Evolutionary conservation across 2,329 filamentous ascomycete species (phyloP).

Genomic region (Microsporum canis): DNA sequence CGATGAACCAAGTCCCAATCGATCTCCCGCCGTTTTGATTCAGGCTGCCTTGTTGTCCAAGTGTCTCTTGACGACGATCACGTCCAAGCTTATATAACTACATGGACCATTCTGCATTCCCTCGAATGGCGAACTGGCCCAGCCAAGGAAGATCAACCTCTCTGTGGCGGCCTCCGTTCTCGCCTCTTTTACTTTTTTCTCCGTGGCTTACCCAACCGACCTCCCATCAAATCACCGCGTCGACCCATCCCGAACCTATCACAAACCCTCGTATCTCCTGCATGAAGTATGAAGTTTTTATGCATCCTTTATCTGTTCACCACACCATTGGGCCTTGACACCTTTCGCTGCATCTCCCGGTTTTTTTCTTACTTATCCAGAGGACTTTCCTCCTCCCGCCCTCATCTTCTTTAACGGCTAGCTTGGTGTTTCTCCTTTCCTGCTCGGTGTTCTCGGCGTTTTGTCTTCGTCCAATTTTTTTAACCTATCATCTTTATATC

Average conservation of each 20-base stretch:
- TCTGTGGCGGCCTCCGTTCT: neutral
- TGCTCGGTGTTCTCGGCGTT: constrained; percentile 1
- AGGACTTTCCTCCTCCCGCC: neutral
- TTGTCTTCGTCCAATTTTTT: neutral
- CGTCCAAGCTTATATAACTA: neutral
- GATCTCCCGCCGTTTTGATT: neutral
- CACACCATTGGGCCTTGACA: neutral
- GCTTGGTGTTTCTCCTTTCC: neutral
- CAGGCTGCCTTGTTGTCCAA: neutral
- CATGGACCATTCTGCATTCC: neutral
- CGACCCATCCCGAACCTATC: neutral
- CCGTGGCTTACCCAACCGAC: neutral
- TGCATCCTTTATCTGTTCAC: neutral
- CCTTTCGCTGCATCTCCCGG: neutral
- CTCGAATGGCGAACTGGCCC: neutral
- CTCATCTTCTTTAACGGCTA: neutral
- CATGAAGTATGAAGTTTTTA: neutral
- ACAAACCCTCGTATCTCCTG: neutral
- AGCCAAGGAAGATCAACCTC: neutral
- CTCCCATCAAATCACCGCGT: neutral
- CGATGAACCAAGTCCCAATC: constrained; percentile 39
- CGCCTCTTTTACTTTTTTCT: neutral
- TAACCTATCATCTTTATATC: neutral
- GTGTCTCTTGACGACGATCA: neutral
- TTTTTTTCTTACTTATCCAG: neutral